phyloP scores from a whole-genome alignment of 2,329 filamentous ascomycete species.

The Ceratocystis lukuohia region DNA sequence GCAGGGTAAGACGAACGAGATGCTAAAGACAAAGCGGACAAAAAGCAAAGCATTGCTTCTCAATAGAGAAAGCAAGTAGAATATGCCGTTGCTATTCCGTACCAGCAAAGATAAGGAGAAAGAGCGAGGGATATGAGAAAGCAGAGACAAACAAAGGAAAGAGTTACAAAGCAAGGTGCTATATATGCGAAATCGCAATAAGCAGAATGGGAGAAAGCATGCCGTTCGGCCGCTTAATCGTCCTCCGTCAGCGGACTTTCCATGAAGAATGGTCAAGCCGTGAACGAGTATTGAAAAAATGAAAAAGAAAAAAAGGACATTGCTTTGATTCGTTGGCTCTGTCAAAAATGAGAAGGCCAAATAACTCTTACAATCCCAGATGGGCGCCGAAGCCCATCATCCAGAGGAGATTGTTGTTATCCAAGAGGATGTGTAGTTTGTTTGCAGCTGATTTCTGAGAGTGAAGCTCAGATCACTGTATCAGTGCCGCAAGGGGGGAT shows the following conservation, averaged over 20 bases:
- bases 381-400: not conserved
- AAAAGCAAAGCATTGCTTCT: not conserved
- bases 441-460: not conserved
- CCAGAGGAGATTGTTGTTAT: not conserved
- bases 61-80: not conserved
- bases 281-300: too few relatives aligned
- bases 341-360: not conserved
- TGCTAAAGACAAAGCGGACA: not conserved
- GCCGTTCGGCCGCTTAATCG: not conserved
- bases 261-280: not conserved
- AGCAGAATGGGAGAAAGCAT: not conserved
- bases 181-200: not conserved
- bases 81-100: not conserved
- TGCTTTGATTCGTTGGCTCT: not conserved
- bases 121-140: not conserved
- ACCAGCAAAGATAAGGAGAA: not conserved
- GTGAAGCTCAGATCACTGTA: not conserved
- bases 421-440: not conserved
- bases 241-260: not conserved
- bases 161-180: constrained; percentile 10
- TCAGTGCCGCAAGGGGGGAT: not conserved
- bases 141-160: constrained; percentile 3
- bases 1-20: not conserved
- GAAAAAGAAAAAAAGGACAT: not conserved
- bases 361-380: not conserved